phyloP scores from a whole-genome alignment of 2,329 filamentous ascomycete genomes.

The Endothia cerciana region DNA sequence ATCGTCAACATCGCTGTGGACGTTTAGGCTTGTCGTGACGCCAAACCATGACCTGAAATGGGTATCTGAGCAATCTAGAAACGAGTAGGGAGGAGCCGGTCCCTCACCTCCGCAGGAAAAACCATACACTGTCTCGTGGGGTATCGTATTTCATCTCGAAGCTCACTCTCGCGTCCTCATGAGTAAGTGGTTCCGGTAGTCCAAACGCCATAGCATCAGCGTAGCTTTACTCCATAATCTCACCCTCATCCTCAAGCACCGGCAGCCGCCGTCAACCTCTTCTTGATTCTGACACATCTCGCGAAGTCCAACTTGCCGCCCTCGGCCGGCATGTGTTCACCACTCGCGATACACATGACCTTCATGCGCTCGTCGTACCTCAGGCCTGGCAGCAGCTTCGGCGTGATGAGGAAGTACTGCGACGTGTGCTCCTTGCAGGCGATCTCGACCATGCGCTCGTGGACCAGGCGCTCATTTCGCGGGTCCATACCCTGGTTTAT shows the following conservation, averaged over 20 bases:
- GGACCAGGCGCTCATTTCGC: conserved; percentile 96
- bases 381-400: conserved; percentile 85
- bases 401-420: conserved; percentile 96
- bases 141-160: too few species aligned
- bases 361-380: conserved; percentile 91
- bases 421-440: conserved; percentile 81
- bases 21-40: too few species aligned
- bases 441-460: conserved; percentile 97
- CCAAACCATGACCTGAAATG: too few species aligned
- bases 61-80: too few species aligned
- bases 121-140: too few species aligned
- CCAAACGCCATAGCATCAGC: not conserved
- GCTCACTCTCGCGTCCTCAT: not conserved
- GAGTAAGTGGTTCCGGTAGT: not conserved
- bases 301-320: conserved; percentile 55
- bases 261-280: conserved; percentile 41
- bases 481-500: conserved; percentile 99
- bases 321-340: conserved; percentile 69
- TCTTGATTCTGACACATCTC: conserved; percentile 50
- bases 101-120: too few species aligned
- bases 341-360: conserved; percentile 90
- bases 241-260: conserved; percentile 20
- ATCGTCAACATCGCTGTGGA: too few species aligned
- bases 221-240: not conserved
- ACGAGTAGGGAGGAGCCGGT: too few species aligned